These are phyloP conservation scores for Solanum phureja DNA, from an alignment of 257 asterid genomes.

Conservation along the genomic window DNA sequence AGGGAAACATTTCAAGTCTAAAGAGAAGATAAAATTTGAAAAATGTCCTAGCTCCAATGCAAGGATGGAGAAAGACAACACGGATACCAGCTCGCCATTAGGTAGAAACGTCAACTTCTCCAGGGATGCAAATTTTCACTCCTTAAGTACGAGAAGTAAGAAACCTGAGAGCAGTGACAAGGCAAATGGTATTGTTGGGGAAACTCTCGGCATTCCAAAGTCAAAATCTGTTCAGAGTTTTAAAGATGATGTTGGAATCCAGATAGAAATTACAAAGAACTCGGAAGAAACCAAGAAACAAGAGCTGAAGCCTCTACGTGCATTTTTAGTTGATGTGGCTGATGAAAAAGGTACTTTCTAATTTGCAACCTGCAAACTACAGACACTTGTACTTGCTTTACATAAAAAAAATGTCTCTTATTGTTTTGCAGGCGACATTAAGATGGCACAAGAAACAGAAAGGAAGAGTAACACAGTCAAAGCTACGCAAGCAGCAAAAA, in stretches of 20 bases:
- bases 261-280: conserved; percentile 4
- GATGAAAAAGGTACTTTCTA: conserved; percentile 31
- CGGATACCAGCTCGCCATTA: not conserved
- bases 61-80: conserved; percentile 19
- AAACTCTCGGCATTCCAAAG: conserved; percentile 8
- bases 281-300: conserved; percentile 11
- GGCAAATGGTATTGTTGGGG: not conserved
- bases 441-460: conserved; percentile 4
- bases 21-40: conserved; percentile 8
- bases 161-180: conserved; percentile 4
- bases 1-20: conserved; percentile 16
- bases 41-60: conserved; percentile 27
- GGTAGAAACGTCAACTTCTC: not conserved
- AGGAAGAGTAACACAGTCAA: conserved; percentile 15
- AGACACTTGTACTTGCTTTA: not conserved
- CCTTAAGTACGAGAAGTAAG: conserved; percentile 6
- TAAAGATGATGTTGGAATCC: conserved; percentile 7
- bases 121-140: not conserved
- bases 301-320: conserved; percentile 16
- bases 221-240: conserved; percentile 4
- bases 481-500: conserved; percentile 2
- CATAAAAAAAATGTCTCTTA: not conserved
- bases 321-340: conserved; percentile 12
- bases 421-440: conserved; percentile 17
- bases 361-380: not conserved